A percentile compares a stretch with the other conserved stretches of the same genome.
These are phyloP conservation scores for Stylonectria norvegica DNA, from an alignment of 2,329 filamentous ascomycete genomes.

Conservation along the genomic window DNA sequence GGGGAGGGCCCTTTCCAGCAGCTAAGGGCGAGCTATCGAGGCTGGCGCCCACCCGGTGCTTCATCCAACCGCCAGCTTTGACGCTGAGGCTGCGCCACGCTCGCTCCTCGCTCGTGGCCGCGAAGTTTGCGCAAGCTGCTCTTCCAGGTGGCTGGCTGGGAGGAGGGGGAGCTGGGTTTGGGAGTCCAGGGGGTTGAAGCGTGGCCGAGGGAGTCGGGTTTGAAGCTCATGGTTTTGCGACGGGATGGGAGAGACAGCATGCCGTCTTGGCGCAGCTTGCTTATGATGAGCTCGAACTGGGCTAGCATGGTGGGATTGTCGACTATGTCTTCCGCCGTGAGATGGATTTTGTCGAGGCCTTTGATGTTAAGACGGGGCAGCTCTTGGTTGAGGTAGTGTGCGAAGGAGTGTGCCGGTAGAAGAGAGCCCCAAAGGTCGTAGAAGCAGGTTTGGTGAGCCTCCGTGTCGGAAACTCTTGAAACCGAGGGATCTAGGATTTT, in stretches of 20 bases:
- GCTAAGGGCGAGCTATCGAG: conserved; percentile 1
- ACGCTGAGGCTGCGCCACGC: conserved; percentile 24
- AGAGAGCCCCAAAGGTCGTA: conserved; percentile 50
- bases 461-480: conserved; percentile 38
- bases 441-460: conserved; percentile 46
- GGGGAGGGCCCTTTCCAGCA: no score
- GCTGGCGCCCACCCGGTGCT: conserved; percentile 18
- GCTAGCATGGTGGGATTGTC: conserved; percentile 47
- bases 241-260: conserved; percentile 14
- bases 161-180: neutral
- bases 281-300: conserved; percentile 44
- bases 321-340: conserved; percentile 49
- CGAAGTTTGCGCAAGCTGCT: conserved; percentile 8
- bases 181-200: no score
- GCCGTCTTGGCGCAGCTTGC: conserved; percentile 23
- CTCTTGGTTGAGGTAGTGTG: conserved; percentile 42
- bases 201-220: neutral
- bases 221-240: conserved; percentile 10
- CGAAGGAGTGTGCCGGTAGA: conserved; percentile 46
- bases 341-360: conserved; percentile 36
- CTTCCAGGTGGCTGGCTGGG: conserved; percentile 5
- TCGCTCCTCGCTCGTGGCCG: conserved; percentile 13
- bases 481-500: conserved; percentile 39
- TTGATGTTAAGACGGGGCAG: conserved; percentile 36
- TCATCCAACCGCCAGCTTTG: conserved; percentile 28